Conservation (phyloP, 176 grass and related monocot species). For the Triticum dicoccoides region DNA sequence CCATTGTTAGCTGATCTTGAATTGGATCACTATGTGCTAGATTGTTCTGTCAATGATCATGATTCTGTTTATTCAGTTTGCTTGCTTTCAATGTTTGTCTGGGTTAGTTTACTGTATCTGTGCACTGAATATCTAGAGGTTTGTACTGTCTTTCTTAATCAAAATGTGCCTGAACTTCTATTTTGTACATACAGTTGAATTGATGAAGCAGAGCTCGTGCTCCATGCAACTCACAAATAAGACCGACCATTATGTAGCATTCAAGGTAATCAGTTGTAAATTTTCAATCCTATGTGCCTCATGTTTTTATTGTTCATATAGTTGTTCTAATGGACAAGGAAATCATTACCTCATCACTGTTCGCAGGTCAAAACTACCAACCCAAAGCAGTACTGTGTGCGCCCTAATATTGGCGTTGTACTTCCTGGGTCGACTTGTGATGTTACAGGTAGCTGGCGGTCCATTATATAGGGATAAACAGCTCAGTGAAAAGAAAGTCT, state of each 20-base stretch:
- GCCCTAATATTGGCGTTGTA: constrained; percentile 87
- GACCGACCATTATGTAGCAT: constrained; percentile 88
- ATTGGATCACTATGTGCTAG: neutral
- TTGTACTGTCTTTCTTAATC: neutral
- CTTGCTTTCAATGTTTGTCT: neutral
- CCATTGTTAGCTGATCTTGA: neutral
- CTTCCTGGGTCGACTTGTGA: constrained; percentile 72
- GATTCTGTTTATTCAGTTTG: neutral
- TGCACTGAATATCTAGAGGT: neutral
- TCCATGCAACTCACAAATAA: constrained; percentile 96
- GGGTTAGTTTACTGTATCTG: neutral
- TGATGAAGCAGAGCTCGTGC: constrained; percentile 94
- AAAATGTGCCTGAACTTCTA: neutral
- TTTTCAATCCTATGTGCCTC: neutral
- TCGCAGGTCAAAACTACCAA: constrained; percentile 97
- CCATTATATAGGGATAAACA: constrained; percentile 12
- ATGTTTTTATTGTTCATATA: neutral
- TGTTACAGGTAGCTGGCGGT: constrained; percentile 67
- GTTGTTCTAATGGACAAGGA: neutral
- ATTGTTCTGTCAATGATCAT: neutral
- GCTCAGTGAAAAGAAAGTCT: constrained; percentile 2
- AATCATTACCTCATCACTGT: constrained; percentile 2
- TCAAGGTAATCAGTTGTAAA: constrained; percentile 62
- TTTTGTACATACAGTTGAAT: constrained; percentile 56
- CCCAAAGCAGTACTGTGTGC: constrained; percentile 95